These are phyloP conservation scores for Trichoderma guizhouense DNA, from an alignment of 2,329 filamentous ascomycete species.

Conservation along the genomic window DNA sequence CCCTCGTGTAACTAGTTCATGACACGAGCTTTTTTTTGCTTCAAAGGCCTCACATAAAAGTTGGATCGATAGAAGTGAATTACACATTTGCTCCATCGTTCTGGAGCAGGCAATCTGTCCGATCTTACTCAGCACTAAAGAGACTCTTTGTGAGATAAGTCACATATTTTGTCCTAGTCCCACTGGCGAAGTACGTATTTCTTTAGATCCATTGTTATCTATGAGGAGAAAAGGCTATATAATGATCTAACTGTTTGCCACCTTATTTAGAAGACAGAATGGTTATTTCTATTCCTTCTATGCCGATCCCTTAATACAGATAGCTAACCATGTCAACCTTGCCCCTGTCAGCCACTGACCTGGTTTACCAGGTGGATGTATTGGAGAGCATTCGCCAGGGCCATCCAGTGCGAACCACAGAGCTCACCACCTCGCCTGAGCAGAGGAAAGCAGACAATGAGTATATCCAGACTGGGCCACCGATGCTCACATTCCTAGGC, in stretches of 20 bases:
- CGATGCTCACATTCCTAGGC: not conserved
- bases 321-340: not conserved
- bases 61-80: not conserved
- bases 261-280: not conserved
- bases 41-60: not conserved
- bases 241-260: not conserved
- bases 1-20: not conserved
- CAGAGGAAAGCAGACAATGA: not conserved
- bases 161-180: not conserved
- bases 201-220: not conserved
- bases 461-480: not conserved
- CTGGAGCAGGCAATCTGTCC: not conserved
- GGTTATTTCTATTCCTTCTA: not conserved
- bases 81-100: not conserved
- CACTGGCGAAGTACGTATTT: not conserved
- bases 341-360: not conserved
- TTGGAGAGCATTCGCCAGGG: slow-evolving; percentile 8
- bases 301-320: not conserved
- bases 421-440: not conserved
- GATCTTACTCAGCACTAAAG: not conserved
- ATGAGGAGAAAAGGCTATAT: not conserved
- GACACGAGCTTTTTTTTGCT: not conserved
- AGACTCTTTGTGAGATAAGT: not conserved
- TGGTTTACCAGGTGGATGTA: slow-evolving; percentile 6
- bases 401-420: not conserved